Percentiles rank a stretch among this genome's conserved stretches.
phyloP scores from a whole-genome alignment of 176 grass and related monocot genomes.

The Canna indica region DNA sequence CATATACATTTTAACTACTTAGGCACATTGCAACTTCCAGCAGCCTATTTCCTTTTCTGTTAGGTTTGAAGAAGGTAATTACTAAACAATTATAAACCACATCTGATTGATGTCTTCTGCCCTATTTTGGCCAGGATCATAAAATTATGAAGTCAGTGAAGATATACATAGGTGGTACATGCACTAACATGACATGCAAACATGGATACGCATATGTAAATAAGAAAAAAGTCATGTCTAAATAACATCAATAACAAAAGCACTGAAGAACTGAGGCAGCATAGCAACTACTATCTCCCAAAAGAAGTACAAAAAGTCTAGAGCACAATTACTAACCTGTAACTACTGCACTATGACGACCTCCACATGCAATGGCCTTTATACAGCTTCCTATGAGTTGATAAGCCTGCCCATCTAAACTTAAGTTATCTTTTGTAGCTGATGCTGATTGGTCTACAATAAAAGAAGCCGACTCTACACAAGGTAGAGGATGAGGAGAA shows the following conservation, averaged over 20 bases:
- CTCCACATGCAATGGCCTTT: conserved; percentile 91
- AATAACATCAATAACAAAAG: not conserved
- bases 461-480: conserved; percentile 69
- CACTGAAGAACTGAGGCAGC: not conserved
- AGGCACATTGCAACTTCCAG: not conserved
- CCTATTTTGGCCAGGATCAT: too few species aligned
- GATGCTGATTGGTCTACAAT: conserved; percentile 29
- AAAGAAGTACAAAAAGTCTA: too few species aligned
- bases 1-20: not conserved
- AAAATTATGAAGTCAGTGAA: too few species aligned
- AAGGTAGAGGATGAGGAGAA: conserved; percentile 83
- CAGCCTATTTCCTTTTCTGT: not conserved
- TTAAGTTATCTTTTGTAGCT: conserved; percentile 42
- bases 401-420: conserved; percentile 40
- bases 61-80: not conserved
- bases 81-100: not conserved
- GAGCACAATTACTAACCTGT: conserved; percentile 34
- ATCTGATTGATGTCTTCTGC: not conserved
- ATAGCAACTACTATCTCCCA: not conserved
- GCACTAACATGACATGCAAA: too few species aligned
- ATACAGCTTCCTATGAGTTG: conserved; percentile 65
- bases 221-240: too few species aligned
- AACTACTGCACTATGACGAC: conserved; percentile 91
- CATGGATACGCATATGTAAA: too few species aligned
- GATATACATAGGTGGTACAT: too few species aligned